Conservation (phyloP, 208 protist genomes). For the Acanthamoeba sp. region DNA sequence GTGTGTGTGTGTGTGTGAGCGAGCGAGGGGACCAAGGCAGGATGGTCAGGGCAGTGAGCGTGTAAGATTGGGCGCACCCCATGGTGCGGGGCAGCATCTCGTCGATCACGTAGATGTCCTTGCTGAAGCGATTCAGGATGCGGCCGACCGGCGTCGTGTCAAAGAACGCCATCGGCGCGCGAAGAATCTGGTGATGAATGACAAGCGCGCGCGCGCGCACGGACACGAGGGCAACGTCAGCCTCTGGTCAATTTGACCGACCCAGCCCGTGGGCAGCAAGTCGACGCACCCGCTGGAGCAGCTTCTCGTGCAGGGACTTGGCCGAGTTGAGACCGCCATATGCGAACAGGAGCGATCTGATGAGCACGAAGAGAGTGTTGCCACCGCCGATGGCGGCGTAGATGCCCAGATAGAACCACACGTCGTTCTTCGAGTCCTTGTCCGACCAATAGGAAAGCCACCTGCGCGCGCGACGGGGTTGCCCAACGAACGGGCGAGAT, state of each 20-base stretch:
- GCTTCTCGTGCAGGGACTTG: slow-evolving; percentile 40
- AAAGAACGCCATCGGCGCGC: slow-evolving; percentile 90
- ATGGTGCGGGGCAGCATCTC: slow-evolving; percentile 55
- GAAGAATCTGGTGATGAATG: slow-evolving; percentile 75
- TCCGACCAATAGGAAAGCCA: slow-evolving; percentile 74
- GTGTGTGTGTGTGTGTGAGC: neutral
- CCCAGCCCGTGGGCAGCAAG: too few species aligned
- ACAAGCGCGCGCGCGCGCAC: neutral
- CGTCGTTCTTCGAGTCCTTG: neutral
- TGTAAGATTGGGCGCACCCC: neutral
- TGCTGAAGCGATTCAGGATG: slow-evolving; percentile 89
- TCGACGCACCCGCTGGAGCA: neutral
- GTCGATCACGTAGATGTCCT: slow-evolving; percentile 81
- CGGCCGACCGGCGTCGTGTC: slow-evolving; percentile 90
- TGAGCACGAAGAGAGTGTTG: slow-evolving; percentile 33
- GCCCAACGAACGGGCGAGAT: neutral
- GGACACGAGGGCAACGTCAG: too few species aligned
- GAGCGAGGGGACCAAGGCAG: slow-evolving; percentile 61
- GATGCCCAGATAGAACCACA: slow-evolving; percentile 74
- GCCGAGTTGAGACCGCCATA: slow-evolving; percentile 42
- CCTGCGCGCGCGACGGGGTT: neutral
- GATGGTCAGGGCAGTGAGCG: neutral
- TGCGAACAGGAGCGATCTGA: slow-evolving; percentile 23
- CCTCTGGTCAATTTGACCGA: too few species aligned
- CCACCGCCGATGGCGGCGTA: slow-evolving; percentile 7